phyloP scores from a whole-genome alignment of 306 rosid genomes.

The Pueraria montana region DNA sequence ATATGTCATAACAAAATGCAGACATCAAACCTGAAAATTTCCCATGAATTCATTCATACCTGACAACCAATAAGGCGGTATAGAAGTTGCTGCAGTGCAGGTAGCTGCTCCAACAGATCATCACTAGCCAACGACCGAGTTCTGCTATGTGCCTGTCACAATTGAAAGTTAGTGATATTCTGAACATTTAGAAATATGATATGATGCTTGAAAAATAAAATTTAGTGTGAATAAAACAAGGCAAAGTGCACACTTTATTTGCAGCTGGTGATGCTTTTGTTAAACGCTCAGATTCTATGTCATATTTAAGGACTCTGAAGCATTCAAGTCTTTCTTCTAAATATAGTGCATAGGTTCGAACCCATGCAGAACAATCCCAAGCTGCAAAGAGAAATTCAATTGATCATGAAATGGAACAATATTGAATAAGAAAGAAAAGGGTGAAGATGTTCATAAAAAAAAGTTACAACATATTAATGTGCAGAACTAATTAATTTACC shows the following conservation, averaged over 20 bases:
- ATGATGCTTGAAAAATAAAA: background rate
- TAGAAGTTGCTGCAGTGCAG: constrained; percentile 92
- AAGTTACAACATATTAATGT: background rate
- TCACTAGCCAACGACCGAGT: constrained; percentile 65
- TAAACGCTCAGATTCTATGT: constrained; percentile 87
- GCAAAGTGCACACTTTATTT: constrained; percentile 63
- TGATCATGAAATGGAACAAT: constrained; percentile 45
- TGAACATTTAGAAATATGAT: background rate
- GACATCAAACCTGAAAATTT: background rate
- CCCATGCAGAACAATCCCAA: constrained; percentile 99
- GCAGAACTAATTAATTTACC: constrained; percentile 57
- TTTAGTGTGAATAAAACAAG: background rate
- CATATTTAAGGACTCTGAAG: constrained; percentile 79
- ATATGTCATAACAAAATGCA: background rate
- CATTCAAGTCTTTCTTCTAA: constrained; percentile 93
- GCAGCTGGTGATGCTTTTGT: constrained; percentile 71
- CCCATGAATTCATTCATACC: constrained; percentile 53
- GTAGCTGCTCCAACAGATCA: constrained; percentile 85
- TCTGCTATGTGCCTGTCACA: constrained; percentile 75
- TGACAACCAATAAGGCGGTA: constrained; percentile 89
- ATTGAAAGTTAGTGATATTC: constrained; percentile 26
- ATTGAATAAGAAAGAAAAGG: constrained; percentile 23
- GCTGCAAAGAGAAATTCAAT: constrained; percentile 64
- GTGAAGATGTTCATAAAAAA: background rate
- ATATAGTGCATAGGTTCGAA: constrained; percentile 86